Base-by-base conservation (phyloP, 1,284 basidiomycete species). In the Xerocomus amazonicus region DNA sequence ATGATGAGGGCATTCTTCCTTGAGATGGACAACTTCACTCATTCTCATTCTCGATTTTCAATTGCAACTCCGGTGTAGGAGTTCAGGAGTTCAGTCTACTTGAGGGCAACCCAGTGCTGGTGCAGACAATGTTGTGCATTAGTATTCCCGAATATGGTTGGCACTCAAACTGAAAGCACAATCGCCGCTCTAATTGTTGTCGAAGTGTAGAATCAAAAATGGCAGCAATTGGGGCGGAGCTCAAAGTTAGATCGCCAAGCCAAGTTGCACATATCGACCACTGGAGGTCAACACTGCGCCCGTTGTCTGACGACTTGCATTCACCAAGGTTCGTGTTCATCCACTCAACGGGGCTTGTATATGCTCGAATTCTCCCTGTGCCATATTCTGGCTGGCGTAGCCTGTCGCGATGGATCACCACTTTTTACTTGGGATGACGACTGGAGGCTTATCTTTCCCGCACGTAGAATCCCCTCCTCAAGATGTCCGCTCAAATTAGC, bases 401-500 rank as follows among this genome's bases (percentile, higher is more conserved):
- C 40, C 43, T 6, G 17, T 51, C 36, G 45, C 29, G 59, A 56
- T 64, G 61, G 65, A 63, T 63, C 45, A 34, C 29, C 5, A 9
- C 16, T 23, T 14, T 50, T n/a, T 3, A 27, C 34, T 54, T 33
- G 23, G 34, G 61, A 67, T 67, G 61, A 55, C 43, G 45, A 32
- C 27, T 28, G 37, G 13, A 14, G 13, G 46, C 65, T 66, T 51
- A 63, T 66, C 54, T 51, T 42, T 16, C 16, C 43, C 41, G 12
- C 33, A 26, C 43, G 12, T 45, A 68, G 62, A 48, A 23, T 37
- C 32, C 13, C 8, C 27, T 23, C 51, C 39, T 53, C 50, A 80
- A 76, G 65, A 90, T 90, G 87, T 77, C 89, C 68, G 69, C 80
- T 61, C 87, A 90, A 72, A 93, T 95, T 79, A 90, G 86, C 79